phyloP scores from a whole-genome alignment of 495 filamentous ascomycete genomes.

The Tuber brumale region DNA sequence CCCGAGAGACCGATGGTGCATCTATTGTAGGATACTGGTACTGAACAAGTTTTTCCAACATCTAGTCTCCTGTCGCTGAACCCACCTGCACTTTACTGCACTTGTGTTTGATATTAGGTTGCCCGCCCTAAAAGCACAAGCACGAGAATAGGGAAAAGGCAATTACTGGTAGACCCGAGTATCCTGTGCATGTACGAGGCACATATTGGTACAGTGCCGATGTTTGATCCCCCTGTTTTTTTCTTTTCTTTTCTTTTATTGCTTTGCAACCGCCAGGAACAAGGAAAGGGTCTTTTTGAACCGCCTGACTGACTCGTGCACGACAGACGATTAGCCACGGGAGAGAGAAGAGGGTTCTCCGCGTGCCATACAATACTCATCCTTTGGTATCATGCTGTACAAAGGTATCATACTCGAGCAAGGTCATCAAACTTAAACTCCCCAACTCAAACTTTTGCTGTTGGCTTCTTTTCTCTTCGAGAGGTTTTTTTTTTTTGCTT shows the following conservation, averaged over 20 bases:
- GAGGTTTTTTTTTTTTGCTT: neutral
- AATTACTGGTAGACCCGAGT: neutral
- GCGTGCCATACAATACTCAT: neutral
- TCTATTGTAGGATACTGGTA: neutral
- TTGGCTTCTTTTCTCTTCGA: neutral
- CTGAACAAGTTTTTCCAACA: neutral
- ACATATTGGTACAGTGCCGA: neutral
- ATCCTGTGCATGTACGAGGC: neutral
- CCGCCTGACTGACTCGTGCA: neutral
- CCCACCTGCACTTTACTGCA: neutral
- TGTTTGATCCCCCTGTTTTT: neutral
- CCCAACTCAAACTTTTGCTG: neutral
- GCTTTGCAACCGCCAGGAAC: neutral
- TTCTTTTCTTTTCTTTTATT: neutral
- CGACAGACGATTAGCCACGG: neutral
- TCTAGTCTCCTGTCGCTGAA: neutral
- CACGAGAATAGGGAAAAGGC: neutral
- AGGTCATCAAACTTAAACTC: slow-evolving; percentile 1
- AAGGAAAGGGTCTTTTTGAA: neutral
- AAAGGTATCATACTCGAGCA: neutral
- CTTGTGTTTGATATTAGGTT: neutral
- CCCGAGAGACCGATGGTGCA: neutral
- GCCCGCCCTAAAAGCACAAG: neutral
- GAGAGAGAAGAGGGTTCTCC: neutral
- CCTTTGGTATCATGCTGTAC: neutral